phyloP scores from a whole-genome alignment of 23 red algal species.

The Gracilariopsis chorda region DNA sequence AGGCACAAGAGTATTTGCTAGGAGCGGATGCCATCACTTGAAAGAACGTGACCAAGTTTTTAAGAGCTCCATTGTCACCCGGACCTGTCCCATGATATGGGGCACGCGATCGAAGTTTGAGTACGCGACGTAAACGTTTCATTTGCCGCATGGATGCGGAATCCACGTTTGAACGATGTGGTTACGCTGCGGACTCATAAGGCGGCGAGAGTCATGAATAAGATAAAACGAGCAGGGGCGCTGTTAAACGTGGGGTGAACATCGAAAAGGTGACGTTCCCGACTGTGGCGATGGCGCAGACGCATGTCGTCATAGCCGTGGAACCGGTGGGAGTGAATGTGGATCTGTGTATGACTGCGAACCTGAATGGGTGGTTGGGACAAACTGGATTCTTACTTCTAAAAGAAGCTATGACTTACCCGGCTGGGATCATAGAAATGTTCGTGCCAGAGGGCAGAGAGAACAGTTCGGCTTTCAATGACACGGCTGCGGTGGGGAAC shows the following conservation, averaged over 20 bases:
- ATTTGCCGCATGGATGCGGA: conserved; percentile 27
- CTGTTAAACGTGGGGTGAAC: conserved; percentile 39
- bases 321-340: conserved; percentile 43
- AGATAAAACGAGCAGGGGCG: conserved; percentile 17
- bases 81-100: not conserved
- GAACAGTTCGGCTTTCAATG: conserved; percentile 26
- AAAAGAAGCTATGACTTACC: conserved; percentile 23
- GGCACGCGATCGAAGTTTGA: not conserved
- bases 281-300: conserved; percentile 22
- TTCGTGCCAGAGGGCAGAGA: conserved; percentile 32
- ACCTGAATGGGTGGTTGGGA: conserved; percentile 53
- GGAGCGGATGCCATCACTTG: no score
- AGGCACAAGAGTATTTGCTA: no score
- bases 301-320: conserved; percentile 25
- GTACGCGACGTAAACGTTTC: conserved; percentile 32
- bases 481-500: not conserved
- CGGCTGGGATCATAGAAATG: conserved; percentile 2
- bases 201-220: conserved; percentile 41
- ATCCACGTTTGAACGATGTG: not conserved
- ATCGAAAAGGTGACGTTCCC: conserved; percentile 54
- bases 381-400: conserved; percentile 35
- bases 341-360: conserved; percentile 51
- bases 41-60: no score
- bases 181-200: conserved; percentile 26
- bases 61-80: not conserved